Evolutionary conservation across 768 basidiomycete genomes (phyloP).

Genomic region (Sarcodon aspratus): DNA sequence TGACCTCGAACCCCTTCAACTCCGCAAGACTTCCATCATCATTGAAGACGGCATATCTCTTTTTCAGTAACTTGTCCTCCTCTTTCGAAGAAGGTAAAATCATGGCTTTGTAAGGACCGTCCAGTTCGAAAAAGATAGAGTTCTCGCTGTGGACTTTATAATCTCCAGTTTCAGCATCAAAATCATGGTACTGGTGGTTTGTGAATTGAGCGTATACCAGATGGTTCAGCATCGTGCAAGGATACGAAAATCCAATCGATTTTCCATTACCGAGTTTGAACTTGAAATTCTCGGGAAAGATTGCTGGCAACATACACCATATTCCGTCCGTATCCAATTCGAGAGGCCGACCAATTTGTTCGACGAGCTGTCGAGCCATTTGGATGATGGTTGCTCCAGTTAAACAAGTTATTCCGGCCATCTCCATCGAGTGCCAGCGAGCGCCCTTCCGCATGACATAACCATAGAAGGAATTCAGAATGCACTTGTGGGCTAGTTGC

Average conservation of each 20-base stretch:
- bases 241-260: conserved; percentile 83
- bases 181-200: conserved; percentile 94
- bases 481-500: conserved; percentile 98
- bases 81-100: conserved; percentile 98
- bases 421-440: conserved; percentile 99
- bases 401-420: conserved; percentile 98
- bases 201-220: conserved; percentile 93
- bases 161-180: conserved; percentile 74
- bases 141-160: conserved; percentile 89
- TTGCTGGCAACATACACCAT: conserved; percentile 99
- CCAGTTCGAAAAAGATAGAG: conserved; percentile 98
- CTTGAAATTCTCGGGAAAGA: conserved; percentile 97
- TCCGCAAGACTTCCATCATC: conserved; percentile 97
- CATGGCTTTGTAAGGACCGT: conserved; percentile 98
- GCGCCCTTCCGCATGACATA: conserved; percentile 99
- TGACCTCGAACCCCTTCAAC: conserved; percentile 97
- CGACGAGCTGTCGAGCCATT: conserved; percentile 94
- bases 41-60: conserved; percentile 98
- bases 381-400: conserved; percentile 98
- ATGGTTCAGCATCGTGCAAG: conserved; percentile 99
- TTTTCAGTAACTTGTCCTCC: conserved; percentile 96
- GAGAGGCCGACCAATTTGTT: conserved; percentile 93
- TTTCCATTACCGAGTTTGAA: conserved; percentile 88
- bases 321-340: conserved; percentile 99
- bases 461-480: conserved; percentile 99